Base-by-base conservation (phyloP, 345 rosid genomes). In the Kandelia obovata region DNA sequence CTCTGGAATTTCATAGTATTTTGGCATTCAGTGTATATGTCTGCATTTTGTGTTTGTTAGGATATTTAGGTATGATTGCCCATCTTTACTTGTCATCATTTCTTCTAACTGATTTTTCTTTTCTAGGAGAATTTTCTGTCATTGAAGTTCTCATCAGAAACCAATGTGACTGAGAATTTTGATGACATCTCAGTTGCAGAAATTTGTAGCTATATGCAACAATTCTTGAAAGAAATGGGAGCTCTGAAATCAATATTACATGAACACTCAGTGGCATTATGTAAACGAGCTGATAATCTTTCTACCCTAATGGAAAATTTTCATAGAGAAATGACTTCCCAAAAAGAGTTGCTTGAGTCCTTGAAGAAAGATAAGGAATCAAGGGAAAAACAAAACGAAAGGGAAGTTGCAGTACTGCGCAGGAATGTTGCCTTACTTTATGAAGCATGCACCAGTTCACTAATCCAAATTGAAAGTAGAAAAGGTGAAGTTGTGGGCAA, bases 381-480 rank as follows among this genome's bases (percentile, higher is more conserved):
- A 49, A 58, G 53, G 64, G 85, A 76, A 69, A 77, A 78, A 53
- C 87, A 85, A 65, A 87, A 80, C 37, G 88, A 85, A 47, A 73
- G 53, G 64, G 95, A 89, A 78, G 79, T 76, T 80, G 66, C 71
- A 69, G 70, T 37, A 57, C 25, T 88, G 83, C 80, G 73, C 71
- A 83, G 79, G 73, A 88, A 77, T 72, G 66, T 85, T 61, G 66
- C 81, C 71, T 71, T 87, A 73, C 96, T 95, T 67, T 79, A 82
- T 76, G 92, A 89, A 73, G 92, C 92, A 55, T 86, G 89, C 78
- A 71, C 83, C 70, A 81, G 72, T 73, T 77, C 83, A 53, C 66
- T 88, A 61, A 67, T 68, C 70, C 97, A 91, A 85, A 87, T 92
- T 70, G 92, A 85, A 75, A 88, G 71, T 64, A 79, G 62, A 68